Evolutionary conservation across 2,329 filamentous ascomycete species (phyloP), one percentile per base, ranked within the genome.

Genomic region (Orbilia ellipsospora): DNA sequence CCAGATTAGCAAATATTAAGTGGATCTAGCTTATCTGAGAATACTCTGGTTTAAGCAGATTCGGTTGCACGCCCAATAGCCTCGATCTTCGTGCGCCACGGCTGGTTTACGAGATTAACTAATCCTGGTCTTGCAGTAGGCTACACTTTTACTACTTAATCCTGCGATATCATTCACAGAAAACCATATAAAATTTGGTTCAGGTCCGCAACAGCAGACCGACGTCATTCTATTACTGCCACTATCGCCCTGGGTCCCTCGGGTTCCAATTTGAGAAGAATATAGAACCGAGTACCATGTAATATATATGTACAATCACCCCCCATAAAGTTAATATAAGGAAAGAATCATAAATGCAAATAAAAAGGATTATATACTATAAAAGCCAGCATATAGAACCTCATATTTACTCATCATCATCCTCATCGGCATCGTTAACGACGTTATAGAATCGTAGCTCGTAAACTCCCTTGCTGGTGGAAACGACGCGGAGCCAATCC

Each of bases 391-490:
- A 36, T 36, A 36, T 36, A 36, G 10, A 10, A 36, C 31, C 31
- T 36, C 31, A 36, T 36, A 81, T 90, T 89, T 97, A 99, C 86
- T 99, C 95, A 83, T 99, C 95, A 84, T 99, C 95, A 83, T 99
- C 95, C 81, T 98, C 95, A 81, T 89, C 94, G 84, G 94, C 94
- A 85, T 99, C 95, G 86, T 96, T 95, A 83, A 97, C 94, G 83
- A 99, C 94, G 89, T 99, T 99, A 93, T 96, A 99, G 94, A 99
- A 99, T 88, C 96, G 94, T 86, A 99, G 91, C 89, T 97, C 94
- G 88, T 99, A 99, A 80, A 97, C 94, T 84, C 95, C 94, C 88
- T 94, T 94, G 85, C 92, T 93, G 84, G 94, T 98, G 81, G 93
- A 96, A 83, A 99, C 95, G 82, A 99, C 94, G 83, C 95, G 94